These are phyloP conservation scores for Glarea lozoyensis DNA, from an alignment of 495 filamentous ascomycete species.

Conservation along the genomic window DNA sequence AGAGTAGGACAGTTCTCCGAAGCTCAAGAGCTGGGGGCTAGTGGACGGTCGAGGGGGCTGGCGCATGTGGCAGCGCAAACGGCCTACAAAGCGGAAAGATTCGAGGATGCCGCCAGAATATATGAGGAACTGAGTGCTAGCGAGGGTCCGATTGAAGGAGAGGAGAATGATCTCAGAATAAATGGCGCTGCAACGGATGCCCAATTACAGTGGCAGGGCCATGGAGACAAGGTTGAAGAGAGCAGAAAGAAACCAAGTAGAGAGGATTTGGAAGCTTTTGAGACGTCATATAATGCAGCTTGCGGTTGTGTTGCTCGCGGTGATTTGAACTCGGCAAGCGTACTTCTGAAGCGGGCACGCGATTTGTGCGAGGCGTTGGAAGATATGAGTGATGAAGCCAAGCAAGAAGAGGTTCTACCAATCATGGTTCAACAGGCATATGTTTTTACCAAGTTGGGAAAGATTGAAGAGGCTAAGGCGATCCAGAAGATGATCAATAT, in stretches of 20 bases:
- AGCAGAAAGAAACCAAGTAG: conserved; percentile 44
- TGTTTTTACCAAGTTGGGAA: conserved; percentile 63
- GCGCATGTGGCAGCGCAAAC: conserved; percentile 85
- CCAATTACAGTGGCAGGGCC: conserved; percentile 77
- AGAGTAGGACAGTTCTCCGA: conserved; percentile 69
- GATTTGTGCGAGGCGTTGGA: conserved; percentile 79
- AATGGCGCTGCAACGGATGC: conserved; percentile 74
- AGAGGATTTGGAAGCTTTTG: conserved; percentile 83
- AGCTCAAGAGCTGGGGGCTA: conserved; percentile 45
- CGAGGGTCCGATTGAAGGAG: conserved; percentile 41
- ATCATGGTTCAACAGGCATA: conserved; percentile 85
- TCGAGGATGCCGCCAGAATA: conserved; percentile 57
- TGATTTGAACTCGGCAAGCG: conserved; percentile 61
- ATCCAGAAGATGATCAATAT: conserved; percentile 56
- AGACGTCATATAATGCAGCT: conserved; percentile 88
- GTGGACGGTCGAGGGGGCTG: conserved; percentile 42
- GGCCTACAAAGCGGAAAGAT: conserved; percentile 77
- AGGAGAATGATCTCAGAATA: conserved; percentile 81
- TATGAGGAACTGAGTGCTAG: conserved; percentile 55
- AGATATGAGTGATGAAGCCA: conserved; percentile 76
- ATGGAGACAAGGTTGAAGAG: conserved; percentile 28
- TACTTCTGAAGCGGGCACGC: conserved; percentile 77
- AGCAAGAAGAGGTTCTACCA: conserved; percentile 70
- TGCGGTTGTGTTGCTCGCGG: conserved; percentile 77
- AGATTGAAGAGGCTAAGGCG: conserved; percentile 60